Evolutionary conservation across 371 early-diverging fungal species (phyloP).

Genomic region (Lichtheimia ornata): DNA sequence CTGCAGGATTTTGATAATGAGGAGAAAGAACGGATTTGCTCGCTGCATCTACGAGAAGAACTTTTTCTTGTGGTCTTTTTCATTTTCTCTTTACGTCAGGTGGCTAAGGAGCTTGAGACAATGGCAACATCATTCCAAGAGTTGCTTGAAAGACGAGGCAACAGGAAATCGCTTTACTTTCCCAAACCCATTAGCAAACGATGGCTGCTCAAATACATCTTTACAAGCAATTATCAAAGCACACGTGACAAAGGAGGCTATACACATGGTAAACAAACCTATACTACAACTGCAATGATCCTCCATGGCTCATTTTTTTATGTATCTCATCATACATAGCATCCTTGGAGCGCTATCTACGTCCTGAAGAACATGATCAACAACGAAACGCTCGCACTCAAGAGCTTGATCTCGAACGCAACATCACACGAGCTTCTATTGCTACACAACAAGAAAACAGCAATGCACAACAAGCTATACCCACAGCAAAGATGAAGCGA

Average conservation of each 20-base stretch:
- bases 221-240: constrained; percentile 40
- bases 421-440: background rate
- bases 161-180: constrained; percentile 47
- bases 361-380: too few relatives aligned
- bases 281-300: too few relatives aligned
- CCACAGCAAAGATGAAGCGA: background rate
- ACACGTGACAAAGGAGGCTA: constrained; percentile 46
- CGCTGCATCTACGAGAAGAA: constrained; percentile 60
- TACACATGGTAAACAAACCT: constrained; percentile 27
- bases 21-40: constrained; percentile 23
- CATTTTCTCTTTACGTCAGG: constrained; percentile 60
- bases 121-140: constrained; percentile 43
- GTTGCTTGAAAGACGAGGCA: constrained; percentile 23
- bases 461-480: too few relatives aligned
- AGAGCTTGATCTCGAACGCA: too few relatives aligned
- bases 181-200: constrained; percentile 46
- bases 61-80: constrained; percentile 67
- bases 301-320: too few relatives aligned
- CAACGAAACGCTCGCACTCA: too few relatives aligned
- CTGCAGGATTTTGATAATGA: constrained; percentile 15
- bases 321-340: too few relatives aligned
- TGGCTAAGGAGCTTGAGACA: constrained; percentile 50
- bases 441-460: background rate
- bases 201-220: constrained; percentile 55
- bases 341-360: too few relatives aligned